Base-by-base conservation (phyloP, 352 stramenopile species). In the Phytophthora macrochlamydospora region DNA sequence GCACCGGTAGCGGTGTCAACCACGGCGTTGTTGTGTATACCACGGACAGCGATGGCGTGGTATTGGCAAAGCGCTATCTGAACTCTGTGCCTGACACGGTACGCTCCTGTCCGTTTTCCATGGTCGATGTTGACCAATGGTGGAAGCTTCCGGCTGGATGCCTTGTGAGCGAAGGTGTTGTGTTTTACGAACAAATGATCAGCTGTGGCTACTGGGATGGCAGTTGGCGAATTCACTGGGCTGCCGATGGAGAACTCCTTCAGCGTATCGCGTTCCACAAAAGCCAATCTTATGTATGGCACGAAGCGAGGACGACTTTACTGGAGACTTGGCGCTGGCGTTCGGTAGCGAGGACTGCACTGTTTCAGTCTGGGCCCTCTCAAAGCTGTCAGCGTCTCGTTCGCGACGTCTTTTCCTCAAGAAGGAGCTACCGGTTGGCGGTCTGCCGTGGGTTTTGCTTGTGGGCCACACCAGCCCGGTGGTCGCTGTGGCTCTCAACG, bases 151-250 rank as follows among this genome's bases (percentile, higher is more conserved):
- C 87, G 18, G 71, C 79, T 5, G 86, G 86, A 12, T 93, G 85
- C 24, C 68, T 91, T 8, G 85, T 91, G 38, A 84, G 75, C 49
- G 85, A 93, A 62, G 85, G 87, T 37, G 83, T 95, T 12, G 87
- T 95, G 42, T 95, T 93, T 51, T 95, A 95, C 61, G 87, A 95
- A 67, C 87, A 95, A 54, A 95, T 95, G 87, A 93, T 95, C 59
- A 95, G 87, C 69, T 95, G 85, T 57, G 87, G 87, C 7, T 94
- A 94, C 62, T 95, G 86, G 84, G 87, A 95, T 69, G 87, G 87
- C 12, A 94, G 87, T 51, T 95, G 87, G 87, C 84, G 87, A 2
- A 95, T 95, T 40, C 85, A 94, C 58, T 95, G 87, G 87, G 91
- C 87, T 40, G 86, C 82, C 12, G 87, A 95, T 65, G 87, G 87